Evolutionary conservation across 2,329 filamentous ascomycete genomes (phyloP), one percentile per base, ranked within the genome.

Genomic region (Paradendryphiella salina): DNA sequence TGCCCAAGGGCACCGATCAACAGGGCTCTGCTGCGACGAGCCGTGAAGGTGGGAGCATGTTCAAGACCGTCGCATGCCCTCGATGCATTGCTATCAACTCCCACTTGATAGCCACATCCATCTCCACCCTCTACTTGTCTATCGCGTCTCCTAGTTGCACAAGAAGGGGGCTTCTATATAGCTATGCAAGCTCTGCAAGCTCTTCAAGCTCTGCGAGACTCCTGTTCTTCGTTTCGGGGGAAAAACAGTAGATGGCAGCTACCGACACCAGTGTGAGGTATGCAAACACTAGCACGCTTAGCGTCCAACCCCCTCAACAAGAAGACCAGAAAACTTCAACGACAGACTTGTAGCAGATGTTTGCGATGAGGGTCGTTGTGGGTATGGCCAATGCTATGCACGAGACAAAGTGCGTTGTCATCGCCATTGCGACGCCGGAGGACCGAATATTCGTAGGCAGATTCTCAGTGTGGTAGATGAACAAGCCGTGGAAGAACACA

Each of bases 131-230:
- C 28, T 20, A 33, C 44, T 14, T 7, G 9, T 66, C 57, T 1
- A 54, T 62, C 4, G 57, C 63, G 49, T 57, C 56, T 7, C 55
- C 63, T 10, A 64, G 37, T 48, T 61, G 63, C 42, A 66, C 60
- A 21, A 60, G 52, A 8, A 62, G 56, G 1, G 52, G 45, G 21
- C 65, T 56, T 7, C 60, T 62, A 51, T 86, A 85, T 57, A 88
- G 82, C 46, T 80, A 76, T 64, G 88, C 85, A 69, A 87, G 84
- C 67, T 87, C 85, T 67, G 88, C 85, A 23, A 87, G 82, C 46
- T 80, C 76, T 64, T 87, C 85, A 69, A 88, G 84, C 67, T 87
- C 85, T 67, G 87, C 84, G 23, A 87, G 49, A 21, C 64, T 66
- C 32, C 50, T 76, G 44, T 76, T 77, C 20, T 79, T 80, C 9